phyloP scores from a whole-genome alignment of 768 basidiomycete genomes.

The Kwoniella heveanensis region DNA sequence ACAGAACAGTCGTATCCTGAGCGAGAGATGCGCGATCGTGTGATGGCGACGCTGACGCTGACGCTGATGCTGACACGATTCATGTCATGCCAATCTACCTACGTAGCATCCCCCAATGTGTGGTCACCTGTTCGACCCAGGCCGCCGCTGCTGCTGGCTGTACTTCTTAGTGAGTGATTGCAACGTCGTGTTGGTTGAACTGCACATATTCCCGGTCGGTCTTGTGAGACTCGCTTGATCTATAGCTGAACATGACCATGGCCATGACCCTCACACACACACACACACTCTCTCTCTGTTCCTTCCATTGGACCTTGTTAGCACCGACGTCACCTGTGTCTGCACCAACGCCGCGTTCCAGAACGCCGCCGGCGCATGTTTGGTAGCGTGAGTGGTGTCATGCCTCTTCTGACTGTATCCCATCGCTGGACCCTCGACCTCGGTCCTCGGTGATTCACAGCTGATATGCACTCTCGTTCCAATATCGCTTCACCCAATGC shows the following conservation, averaged over 20 bases:
- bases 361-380: constrained; percentile 37
- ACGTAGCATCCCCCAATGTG: constrained; percentile 40
- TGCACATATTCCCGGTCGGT: too few species aligned
- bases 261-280: too few species aligned
- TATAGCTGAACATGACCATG: constrained; percentile 3
- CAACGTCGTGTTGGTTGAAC: too few species aligned
- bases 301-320: not conserved
- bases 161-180: constrained; percentile 35
- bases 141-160: constrained; percentile 48
- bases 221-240: too few species aligned
- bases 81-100: too few species aligned
- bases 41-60: too few species aligned
- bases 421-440: too few species aligned
- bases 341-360: constrained; percentile 48
- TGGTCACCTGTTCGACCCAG: constrained; percentile 42
- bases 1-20: too few species aligned
- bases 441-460: too few species aligned
- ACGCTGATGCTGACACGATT: not conserved
- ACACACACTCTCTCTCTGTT: too few species aligned
- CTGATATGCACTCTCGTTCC: not conserved
- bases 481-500: not conserved
- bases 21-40: too few species aligned
- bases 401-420: too few species aligned
- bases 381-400: constrained; percentile 44
- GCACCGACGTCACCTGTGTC: constrained; percentile 46